Conservation (phyloP, 192 early-diverging fungal genomes). For the Podila epigama region DNA sequence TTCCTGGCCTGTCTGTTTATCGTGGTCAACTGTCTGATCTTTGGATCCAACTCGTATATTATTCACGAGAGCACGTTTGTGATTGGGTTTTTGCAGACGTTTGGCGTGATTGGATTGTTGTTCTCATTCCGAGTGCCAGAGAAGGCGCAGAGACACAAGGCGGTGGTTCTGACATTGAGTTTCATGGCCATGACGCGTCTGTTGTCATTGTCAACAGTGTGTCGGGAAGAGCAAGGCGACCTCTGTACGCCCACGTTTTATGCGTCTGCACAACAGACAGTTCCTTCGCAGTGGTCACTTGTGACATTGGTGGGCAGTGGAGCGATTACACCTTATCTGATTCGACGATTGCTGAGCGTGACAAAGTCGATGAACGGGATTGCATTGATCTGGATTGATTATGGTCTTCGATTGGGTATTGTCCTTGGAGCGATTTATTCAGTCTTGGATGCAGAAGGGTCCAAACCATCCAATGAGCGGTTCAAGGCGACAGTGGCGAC, state of each 20-base stretch:
- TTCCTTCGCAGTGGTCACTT: slow-evolving; percentile 58
- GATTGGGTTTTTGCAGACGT: slow-evolving; percentile 70
- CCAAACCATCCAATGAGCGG: no score
- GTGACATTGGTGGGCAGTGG: slow-evolving; percentile 56
- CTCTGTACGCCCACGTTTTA: slow-evolving; percentile 86
- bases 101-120: slow-evolving; percentile 58
- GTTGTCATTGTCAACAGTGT: slow-evolving; percentile 72
- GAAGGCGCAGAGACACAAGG: slow-evolving; percentile 41
- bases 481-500: slow-evolving; percentile 4
- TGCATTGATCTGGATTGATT: slow-evolving; percentile 61
- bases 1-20: slow-evolving; percentile 54
- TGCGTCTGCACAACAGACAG: slow-evolving; percentile 58
- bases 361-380: slow-evolving; percentile 64
- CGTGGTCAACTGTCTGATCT: slow-evolving; percentile 66
- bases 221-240: slow-evolving; percentile 88
- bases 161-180: slow-evolving; percentile 48
- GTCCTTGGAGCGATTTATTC: slow-evolving; percentile 62
- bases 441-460: slow-evolving; percentile 58
- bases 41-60: slow-evolving; percentile 91
- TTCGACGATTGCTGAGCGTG: slow-evolving; percentile 50
- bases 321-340: slow-evolving; percentile 44
- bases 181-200: slow-evolving; percentile 67
- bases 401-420: slow-evolving; percentile 63
- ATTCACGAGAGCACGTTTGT: slow-evolving; percentile 83
- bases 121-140: slow-evolving; percentile 37